Percentiles rank a stretch among this genome's conserved stretches.
These are phyloP conservation scores for Cudoniella acicularis DNA, from an alignment of 495 filamentous ascomycete species.

Conservation along the genomic window DNA sequence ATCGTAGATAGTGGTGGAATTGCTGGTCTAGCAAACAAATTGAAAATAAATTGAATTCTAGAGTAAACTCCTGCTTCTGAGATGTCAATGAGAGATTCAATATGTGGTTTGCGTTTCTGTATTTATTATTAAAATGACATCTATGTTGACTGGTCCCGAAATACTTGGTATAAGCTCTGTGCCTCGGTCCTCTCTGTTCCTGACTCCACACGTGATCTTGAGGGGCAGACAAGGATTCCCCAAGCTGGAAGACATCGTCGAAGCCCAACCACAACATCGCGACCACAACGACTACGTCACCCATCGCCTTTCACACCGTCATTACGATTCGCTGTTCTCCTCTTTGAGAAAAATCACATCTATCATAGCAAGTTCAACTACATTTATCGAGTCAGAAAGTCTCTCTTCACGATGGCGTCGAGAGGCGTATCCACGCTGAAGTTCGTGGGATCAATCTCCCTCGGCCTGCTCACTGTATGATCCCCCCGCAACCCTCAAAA, in stretches of 20 bases:
- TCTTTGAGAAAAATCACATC: no score
- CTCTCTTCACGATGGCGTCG: conserved; percentile 53
- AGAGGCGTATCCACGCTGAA: conserved; percentile 70
- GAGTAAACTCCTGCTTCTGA: no score
- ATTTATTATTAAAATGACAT: no score
- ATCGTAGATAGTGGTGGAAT: conserved; percentile 35
- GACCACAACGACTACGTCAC: not conserved
- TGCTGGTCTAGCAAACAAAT: not conserved
- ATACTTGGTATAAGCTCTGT: no score
- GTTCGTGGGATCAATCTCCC: conserved; percentile 83
- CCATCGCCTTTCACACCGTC: not conserved
- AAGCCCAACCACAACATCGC: no score
- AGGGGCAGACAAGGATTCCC: not conserved
- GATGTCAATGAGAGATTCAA: no score
- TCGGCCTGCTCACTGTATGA: conserved; percentile 69
- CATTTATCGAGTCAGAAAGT: no score
- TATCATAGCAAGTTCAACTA: no score
- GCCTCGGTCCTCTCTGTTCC: not conserved
- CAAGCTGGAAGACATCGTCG: no score
- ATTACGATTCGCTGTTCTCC: not conserved
- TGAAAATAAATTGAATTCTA: not conserved
- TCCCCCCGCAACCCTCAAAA: conserved; percentile 31
- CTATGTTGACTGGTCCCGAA: no score
- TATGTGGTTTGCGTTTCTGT: no score
- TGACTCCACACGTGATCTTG: not conserved